Conservation (phyloP, 805 yeast genomes). For the Candida insectorum region DNA sequence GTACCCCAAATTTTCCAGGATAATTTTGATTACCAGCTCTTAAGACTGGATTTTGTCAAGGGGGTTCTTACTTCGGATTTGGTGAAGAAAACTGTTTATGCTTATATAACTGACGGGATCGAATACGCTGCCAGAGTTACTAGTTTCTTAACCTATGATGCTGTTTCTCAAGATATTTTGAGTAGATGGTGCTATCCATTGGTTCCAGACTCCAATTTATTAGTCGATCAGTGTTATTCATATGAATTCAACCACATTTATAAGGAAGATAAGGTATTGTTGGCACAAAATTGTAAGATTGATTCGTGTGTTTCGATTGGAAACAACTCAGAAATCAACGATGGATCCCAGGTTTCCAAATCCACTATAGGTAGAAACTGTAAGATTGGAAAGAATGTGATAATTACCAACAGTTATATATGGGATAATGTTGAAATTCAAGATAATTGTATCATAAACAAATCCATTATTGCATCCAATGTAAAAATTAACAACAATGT, state of each 20-base stretch:
- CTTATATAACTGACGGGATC: constrained; percentile 73
- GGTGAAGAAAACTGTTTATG: constrained; percentile 85
- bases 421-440: constrained; percentile 82
- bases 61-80: constrained; percentile 91
- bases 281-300: constrained; percentile 90
- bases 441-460: constrained; percentile 55
- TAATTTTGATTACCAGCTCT: constrained; percentile 87
- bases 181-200: constrained; percentile 93
- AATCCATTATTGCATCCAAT: constrained; percentile 68
- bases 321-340: constrained; percentile 70
- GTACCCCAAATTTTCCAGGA: constrained; percentile 96
- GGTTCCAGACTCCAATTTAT: constrained; percentile 79
- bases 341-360: constrained; percentile 59
- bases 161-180: constrained; percentile 83
- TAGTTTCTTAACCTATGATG: constrained; percentile 89
- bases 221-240: constrained; percentile 67
- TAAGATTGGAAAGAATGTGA: constrained; percentile 74
- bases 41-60: constrained; percentile 83
- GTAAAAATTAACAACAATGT: constrained; percentile 55
- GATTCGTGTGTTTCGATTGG: constrained; percentile 84
- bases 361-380: constrained; percentile 87
- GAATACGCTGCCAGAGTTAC: constrained; percentile 93
- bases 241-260: constrained; percentile 85
- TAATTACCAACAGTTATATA: constrained; percentile 69
- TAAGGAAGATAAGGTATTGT: constrained; percentile 81